A percentile compares a stretch with the other conserved stretches of the same genome.
Evolutionary conservation across 106 monocot genomes (phyloP).

Genomic region (Dioscorea alata): DNA sequence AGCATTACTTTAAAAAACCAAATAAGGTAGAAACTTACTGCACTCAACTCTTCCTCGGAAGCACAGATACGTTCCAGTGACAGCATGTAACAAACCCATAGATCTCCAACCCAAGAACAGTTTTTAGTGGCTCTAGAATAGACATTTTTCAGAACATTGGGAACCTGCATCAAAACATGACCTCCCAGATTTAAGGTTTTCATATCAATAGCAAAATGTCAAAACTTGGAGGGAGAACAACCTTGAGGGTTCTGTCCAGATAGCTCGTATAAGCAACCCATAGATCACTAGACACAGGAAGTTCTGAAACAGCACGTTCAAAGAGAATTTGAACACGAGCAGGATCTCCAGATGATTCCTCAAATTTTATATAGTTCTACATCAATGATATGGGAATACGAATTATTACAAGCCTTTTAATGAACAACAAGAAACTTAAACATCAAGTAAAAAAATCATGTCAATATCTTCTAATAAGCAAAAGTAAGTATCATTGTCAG

Average conservation of each 20-base stretch:
- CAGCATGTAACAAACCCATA: constrained; percentile 79
- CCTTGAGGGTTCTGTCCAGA: constrained; percentile 85
- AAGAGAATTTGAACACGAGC: constrained; percentile 89
- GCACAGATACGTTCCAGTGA: constrained; percentile 75
- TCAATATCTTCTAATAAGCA: too few relatives aligned
- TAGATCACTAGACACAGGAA: constrained; percentile 75
- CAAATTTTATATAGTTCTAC: constrained; percentile 92
- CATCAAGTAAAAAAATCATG: too few relatives aligned
- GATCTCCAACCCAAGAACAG: constrained; percentile 77
- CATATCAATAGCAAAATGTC: not conserved
- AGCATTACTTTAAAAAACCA: not conserved
- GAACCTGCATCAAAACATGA: constrained; percentile 39
- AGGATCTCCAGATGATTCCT: constrained; percentile 79
- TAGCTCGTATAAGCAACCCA: constrained; percentile 83
- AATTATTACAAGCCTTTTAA: too few relatives aligned
- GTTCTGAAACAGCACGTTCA: constrained; percentile 74
- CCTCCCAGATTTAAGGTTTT: not conserved
- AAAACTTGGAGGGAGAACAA: constrained; percentile 11
- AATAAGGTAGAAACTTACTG: constrained; percentile 38
- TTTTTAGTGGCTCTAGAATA: constrained; percentile 90
- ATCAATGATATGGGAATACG: constrained; percentile 4
- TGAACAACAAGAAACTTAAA: too few relatives aligned
- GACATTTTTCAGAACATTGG: constrained; percentile 55
- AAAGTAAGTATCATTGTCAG: too few relatives aligned
- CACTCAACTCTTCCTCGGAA: constrained; percentile 60